These are phyloP conservation scores for Myriosclerotinia curreyana DNA, from an alignment of 2,329 filamentous ascomycete species.

Conservation along the genomic window DNA sequence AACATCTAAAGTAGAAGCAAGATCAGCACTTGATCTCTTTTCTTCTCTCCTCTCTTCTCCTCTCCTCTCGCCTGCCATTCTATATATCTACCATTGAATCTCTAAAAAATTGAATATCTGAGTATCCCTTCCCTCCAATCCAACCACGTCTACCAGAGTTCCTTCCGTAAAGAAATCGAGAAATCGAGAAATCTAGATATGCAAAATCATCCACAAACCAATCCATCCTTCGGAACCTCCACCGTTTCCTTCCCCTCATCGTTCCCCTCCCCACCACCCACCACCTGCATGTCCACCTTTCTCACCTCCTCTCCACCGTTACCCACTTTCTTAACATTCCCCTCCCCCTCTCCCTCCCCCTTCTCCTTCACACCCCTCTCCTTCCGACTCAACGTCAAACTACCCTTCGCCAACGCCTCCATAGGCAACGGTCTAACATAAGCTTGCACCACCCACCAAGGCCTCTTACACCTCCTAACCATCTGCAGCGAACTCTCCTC, in stretches of 20 bases:
- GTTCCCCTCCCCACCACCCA: neutral
- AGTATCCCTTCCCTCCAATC: neutral
- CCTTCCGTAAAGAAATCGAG: neutral
- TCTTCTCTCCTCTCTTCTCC: too few species aligned
- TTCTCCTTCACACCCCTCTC: slow-evolving; percentile 45
- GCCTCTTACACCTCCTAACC: slow-evolving; percentile 70
- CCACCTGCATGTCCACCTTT: neutral
- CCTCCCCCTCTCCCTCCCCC: slow-evolving; percentile 62
- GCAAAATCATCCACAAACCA: slow-evolving; percentile 30
- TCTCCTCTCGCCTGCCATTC: neutral
- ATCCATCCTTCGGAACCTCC: slow-evolving; percentile 33
- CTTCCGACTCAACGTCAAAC: slow-evolving; percentile 72
- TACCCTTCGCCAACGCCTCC: slow-evolving; percentile 81
- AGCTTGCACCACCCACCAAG: slow-evolving; percentile 89
- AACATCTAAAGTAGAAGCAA: neutral
- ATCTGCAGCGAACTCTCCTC: slow-evolving; percentile 62
- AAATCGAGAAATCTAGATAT: too few species aligned
- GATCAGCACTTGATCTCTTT: slow-evolving; percentile 2
- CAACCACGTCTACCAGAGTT: neutral
- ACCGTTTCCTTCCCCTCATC: slow-evolving; percentile 26
- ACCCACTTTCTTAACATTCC: slow-evolving; percentile 37
- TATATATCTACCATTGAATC: neutral
- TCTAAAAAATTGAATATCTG: neutral
- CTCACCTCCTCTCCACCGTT: slow-evolving; percentile 15
- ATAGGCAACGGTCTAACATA: slow-evolving; percentile 82